phyloP scores from a whole-genome alignment of 1,139 yeast genomes.

The Geotrichum europaeum region DNA sequence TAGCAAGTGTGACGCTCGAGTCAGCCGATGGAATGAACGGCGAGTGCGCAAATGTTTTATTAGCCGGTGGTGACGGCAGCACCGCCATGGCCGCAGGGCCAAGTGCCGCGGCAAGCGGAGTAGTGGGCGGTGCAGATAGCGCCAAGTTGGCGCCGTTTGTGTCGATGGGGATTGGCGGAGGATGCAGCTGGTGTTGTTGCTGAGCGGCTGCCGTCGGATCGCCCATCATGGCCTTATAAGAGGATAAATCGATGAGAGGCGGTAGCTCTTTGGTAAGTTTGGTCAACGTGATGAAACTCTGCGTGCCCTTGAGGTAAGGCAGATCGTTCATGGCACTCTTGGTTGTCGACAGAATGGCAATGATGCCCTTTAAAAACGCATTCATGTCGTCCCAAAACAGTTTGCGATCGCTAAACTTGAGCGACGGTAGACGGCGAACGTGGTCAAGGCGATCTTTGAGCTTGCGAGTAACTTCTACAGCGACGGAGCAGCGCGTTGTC shows the following conservation, averaged over 20 bases:
- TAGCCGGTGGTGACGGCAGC: constrained; percentile 24
- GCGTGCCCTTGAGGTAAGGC: constrained; percentile 70
- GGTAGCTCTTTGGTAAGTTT: constrained; percentile 89
- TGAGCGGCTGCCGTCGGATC: constrained; percentile 15
- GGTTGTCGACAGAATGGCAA: constrained; percentile 75
- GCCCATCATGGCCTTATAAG: constrained; percentile 37
- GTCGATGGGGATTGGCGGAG: not conserved
- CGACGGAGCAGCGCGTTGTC: constrained; percentile 67
- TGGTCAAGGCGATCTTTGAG: constrained; percentile 50
- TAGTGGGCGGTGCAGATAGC: constrained; percentile 26
- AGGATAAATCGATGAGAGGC: constrained; percentile 60
- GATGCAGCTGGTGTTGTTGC: constrained; percentile 13
- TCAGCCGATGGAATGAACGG: constrained; percentile 21
- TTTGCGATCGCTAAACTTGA: constrained; percentile 48
- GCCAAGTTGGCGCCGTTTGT: constrained; percentile 4
- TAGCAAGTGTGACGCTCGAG: constrained; percentile 17
- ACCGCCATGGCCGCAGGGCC: constrained; percentile 39
- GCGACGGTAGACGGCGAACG: constrained; percentile 5
- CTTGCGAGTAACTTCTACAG: constrained; percentile 73
- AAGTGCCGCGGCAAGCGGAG: constrained; percentile 36
- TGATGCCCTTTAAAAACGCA: constrained; percentile 72
- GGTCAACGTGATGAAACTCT: constrained; percentile 76
- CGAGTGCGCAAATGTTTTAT: constrained; percentile 21
- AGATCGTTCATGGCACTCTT: constrained; percentile 77
- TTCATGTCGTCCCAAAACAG: constrained; percentile 85